phyloP scores from a whole-genome alignment of 495 filamentous ascomycete species.

The Hyaloscypha variabilis region DNA sequence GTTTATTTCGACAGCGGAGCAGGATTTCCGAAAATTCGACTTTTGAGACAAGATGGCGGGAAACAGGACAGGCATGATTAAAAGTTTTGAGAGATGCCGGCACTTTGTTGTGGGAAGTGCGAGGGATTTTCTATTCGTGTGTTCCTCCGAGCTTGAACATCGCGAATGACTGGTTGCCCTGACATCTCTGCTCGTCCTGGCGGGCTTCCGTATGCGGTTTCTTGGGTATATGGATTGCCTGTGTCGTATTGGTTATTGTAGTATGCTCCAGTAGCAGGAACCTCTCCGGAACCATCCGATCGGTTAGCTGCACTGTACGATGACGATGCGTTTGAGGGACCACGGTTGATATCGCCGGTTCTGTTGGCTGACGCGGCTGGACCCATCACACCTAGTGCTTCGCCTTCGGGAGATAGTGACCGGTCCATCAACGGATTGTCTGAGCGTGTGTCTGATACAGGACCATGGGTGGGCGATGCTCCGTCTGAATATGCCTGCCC shows the following conservation, averaged over 20 bases:
- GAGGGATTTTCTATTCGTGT: constrained; percentile 90
- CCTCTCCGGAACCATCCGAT: constrained; percentile 85
- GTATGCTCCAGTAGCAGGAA: constrained; percentile 43
- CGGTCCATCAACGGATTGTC: constrained; percentile 67
- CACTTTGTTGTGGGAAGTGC: constrained; percentile 87
- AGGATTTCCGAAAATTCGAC: constrained; percentile 12
- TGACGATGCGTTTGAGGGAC: constrained; percentile 94
- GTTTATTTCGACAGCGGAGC: neutral
- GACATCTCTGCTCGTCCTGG: constrained; percentile 38
- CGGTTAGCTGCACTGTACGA: constrained; percentile 83
- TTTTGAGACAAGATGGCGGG: constrained; percentile 14
- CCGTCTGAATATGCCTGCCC: constrained; percentile 78
- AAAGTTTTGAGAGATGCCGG: constrained; percentile 98
- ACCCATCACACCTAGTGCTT: constrained; percentile 77
- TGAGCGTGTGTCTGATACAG: constrained; percentile 73
- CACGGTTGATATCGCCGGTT: constrained; percentile 71
- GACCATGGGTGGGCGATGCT: constrained; percentile 69
- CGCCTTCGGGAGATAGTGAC: constrained; percentile 67
- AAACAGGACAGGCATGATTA: constrained; percentile 40
- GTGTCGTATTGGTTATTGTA: constrained; percentile 50
- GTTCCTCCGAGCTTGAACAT: constrained; percentile 87
- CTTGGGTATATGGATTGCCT: constrained; percentile 33
- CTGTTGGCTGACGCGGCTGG: constrained; percentile 67
- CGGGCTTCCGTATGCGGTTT: constrained; percentile 44
- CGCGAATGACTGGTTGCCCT: constrained; percentile 84